Percentiles rank a stretch among this genome's conserved stretches.
Evolutionary conservation across 306 rosid species (phyloP).

Genomic region (Heteromeles arbutifolia): DNA sequence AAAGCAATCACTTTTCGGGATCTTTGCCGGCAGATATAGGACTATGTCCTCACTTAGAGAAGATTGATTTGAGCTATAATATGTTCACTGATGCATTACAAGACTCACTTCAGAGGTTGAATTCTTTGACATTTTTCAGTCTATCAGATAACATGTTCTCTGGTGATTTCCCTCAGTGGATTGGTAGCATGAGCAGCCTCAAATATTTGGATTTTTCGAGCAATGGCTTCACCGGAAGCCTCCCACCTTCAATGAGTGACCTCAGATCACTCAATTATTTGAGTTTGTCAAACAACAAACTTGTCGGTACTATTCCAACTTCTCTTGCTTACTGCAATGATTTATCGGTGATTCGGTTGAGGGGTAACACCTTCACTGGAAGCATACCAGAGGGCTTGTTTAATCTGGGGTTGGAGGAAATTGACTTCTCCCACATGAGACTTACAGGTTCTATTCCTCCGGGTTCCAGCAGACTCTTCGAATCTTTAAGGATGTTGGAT

Average conservation of each 20-base stretch:
- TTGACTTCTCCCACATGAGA: conserved; percentile 56
- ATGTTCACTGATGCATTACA: conserved; percentile 50
- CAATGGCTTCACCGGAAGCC: conserved; percentile 51
- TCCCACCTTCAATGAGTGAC: conserved; percentile 48
- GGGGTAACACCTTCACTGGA: conserved; percentile 56
- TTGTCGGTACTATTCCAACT: conserved; percentile 55
- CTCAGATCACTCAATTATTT: conserved; percentile 42
- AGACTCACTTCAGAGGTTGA: conserved; percentile 35
- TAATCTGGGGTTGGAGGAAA: conserved; percentile 62
- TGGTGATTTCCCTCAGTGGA: conserved; percentile 60
- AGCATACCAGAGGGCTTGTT: conserved; percentile 71
- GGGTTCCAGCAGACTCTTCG: conserved; percentile 53
- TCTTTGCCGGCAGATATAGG: conserved; percentile 65
- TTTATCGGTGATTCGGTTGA: conserved; percentile 41
- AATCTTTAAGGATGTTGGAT: conserved; percentile 49
- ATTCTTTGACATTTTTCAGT: conserved; percentile 36
- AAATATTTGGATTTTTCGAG: conserved; percentile 56
- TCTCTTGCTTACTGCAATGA: conserved; percentile 43
- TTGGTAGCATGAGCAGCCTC: conserved; percentile 52
- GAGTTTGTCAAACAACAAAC: conserved; percentile 52
- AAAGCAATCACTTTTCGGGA: conserved; percentile 65
- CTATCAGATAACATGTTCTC: conserved; percentile 42
- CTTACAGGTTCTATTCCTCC: conserved; percentile 55
- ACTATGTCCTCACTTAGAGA: conserved; percentile 50
- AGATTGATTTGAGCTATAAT: conserved; percentile 57